Evolutionary conservation across 2,329 filamentous ascomycete species (phyloP).

Genomic region (Talaromyces sp.): DNA sequence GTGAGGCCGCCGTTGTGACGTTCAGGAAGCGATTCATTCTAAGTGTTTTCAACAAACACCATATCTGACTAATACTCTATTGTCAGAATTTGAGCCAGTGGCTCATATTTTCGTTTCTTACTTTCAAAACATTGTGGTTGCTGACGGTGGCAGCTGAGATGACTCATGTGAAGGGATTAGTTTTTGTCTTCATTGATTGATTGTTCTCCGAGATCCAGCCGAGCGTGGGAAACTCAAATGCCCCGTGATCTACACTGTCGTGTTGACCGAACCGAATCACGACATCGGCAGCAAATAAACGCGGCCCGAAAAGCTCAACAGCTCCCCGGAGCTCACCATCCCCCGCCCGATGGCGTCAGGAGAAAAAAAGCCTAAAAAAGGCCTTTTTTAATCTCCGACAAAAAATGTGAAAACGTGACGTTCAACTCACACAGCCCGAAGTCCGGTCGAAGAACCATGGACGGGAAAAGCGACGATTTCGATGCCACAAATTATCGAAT

Average conservation of each 20-base stretch:
- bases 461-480: background rate
- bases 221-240: background rate
- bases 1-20: no score
- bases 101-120: no score
- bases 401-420: background rate
- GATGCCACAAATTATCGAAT: background rate
- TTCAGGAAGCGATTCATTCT: no score
- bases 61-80: no score
- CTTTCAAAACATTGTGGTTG: no score
- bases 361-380: background rate
- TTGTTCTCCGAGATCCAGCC: no score
- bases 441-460: background rate
- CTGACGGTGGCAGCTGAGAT: no score
- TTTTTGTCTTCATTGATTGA: no score
- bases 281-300: constrained; percentile 31
- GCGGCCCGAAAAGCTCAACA: background rate
- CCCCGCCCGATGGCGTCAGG: background rate
- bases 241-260: constrained; percentile 2
- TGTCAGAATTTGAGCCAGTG: no score
- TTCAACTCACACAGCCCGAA: background rate
- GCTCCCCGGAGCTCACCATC: constrained; percentile 1
- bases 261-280: constrained; percentile 20
- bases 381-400: background rate
- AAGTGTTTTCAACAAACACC: no score
- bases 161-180: no score